A percentile compares a stretch with the other conserved stretches of the same genome.
Conservation (phyloP, 352 stramenopile species). For the Aphanomyces euteiches region DNA sequence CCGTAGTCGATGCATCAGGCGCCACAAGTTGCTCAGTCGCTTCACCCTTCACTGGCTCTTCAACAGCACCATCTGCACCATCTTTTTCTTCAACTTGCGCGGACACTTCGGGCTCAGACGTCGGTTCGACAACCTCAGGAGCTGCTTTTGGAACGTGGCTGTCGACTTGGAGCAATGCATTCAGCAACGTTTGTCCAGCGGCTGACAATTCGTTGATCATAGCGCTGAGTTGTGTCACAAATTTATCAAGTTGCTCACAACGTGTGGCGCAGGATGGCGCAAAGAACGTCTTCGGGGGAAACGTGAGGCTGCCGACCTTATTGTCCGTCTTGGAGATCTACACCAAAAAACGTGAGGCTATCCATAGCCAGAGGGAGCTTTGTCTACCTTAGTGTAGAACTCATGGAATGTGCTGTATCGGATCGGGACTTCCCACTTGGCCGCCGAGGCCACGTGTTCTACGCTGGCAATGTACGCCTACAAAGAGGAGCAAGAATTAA, state of each 20-base stretch:
- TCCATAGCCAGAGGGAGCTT: too few species aligned
- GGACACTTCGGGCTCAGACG: neutral
- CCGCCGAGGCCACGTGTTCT: neutral
- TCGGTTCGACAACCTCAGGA: neutral
- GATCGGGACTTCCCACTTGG: slow-evolving; percentile 24
- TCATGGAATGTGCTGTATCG: slow-evolving; percentile 23
- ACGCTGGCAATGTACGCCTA: slow-evolving; percentile 25
- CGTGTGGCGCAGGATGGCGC: slow-evolving; percentile 22
- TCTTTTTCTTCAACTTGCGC: neutral
- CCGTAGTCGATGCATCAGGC: too few species aligned
- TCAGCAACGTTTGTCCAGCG: neutral
- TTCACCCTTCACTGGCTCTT: neutral
- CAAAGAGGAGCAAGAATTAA: neutral
- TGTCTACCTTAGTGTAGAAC: slow-evolving; percentile 24
- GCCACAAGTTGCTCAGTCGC: neutral
- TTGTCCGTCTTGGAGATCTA: slow-evolving; percentile 23
- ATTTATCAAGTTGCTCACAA: slow-evolving; percentile 17
- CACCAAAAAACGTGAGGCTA: neutral
- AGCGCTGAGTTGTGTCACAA: slow-evolving; percentile 5
- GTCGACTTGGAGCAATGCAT: slow-evolving; percentile 1
- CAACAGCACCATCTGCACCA: slow-evolving; percentile 11
- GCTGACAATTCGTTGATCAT: slow-evolving; percentile 9
- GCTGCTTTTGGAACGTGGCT: slow-evolving; percentile 4
- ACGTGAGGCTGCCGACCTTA: slow-evolving; percentile 4
- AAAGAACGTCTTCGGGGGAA: slow-evolving; percentile 27